Conservation (phyloP, 1,284 basidiomycete genomes). For the Albatrellus sp. region DNA sequence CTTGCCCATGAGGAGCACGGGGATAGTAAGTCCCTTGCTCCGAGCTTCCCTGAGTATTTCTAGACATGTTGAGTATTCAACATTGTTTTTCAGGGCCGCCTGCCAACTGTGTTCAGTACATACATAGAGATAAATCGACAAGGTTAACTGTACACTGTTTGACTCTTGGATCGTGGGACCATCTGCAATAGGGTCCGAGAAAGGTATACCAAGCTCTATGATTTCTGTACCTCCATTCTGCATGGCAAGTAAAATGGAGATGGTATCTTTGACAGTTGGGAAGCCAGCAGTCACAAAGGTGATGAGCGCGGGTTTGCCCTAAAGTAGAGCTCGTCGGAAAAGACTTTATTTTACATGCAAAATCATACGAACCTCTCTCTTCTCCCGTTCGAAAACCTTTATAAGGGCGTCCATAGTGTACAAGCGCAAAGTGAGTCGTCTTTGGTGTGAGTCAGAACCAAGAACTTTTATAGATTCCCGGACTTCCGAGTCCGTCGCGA, state of each 20-base stretch:
- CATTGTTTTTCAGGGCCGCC: conserved; percentile 73
- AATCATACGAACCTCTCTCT: conserved; percentile 38
- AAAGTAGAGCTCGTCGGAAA: conserved; percentile 2
- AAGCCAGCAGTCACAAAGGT: conserved; percentile 91
- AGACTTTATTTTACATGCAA: background rate
- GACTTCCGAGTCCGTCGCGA: background rate
- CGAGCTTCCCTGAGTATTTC: conserved; percentile 74
- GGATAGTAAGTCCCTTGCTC: conserved; percentile 68
- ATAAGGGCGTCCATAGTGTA: conserved; percentile 64
- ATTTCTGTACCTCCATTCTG: conserved; percentile 89
- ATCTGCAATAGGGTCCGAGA: conserved; percentile 95
- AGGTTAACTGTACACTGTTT: conserved; percentile 58
- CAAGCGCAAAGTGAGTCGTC: conserved; percentile 8
- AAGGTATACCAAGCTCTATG: conserved; percentile 93
- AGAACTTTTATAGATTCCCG: conserved; percentile 7
- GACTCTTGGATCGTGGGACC: conserved; percentile 86
- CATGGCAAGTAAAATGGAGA: conserved; percentile 82
- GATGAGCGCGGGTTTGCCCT: conserved; percentile 68
- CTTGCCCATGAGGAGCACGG: conserved; percentile 89
- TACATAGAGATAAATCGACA: conserved; percentile 4
- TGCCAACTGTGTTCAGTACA: conserved; percentile 19
- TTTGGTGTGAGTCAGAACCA: conserved; percentile 10
- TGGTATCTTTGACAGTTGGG: conserved; percentile 69
- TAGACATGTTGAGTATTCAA: conserved; percentile 70
- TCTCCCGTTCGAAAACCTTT: conserved; percentile 63